Conservation (phyloP, 2,329 filamentous ascomycete genomes). For the Xylariaceae sp. region DNA sequence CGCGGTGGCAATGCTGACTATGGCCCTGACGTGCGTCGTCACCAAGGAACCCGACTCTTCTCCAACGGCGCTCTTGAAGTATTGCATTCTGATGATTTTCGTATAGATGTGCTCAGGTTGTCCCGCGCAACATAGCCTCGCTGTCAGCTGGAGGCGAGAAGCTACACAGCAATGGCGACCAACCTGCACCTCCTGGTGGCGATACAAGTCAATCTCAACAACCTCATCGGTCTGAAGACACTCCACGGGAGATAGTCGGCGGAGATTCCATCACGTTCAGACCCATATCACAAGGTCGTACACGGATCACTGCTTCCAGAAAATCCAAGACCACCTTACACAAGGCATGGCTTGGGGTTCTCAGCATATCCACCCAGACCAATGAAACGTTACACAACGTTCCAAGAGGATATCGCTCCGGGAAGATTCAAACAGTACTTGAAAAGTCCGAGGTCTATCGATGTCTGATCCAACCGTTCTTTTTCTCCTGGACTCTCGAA, state of each 20-base stretch:
- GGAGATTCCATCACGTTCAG: too few species aligned
- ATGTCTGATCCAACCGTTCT: background rate
- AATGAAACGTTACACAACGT: background rate
- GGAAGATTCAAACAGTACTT: background rate
- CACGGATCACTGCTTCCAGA: background rate
- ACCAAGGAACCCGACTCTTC: background rate
- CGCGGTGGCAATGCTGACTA: background rate
- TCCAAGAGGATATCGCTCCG: background rate
- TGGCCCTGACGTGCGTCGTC: background rate
- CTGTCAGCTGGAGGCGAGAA: too few species aligned
- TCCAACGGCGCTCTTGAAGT: background rate
- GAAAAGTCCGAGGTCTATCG: background rate
- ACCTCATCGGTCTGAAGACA: too few species aligned
- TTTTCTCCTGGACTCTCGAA: background rate
- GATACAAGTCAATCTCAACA: too few species aligned
- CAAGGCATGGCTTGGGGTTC: background rate
- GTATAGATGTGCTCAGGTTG: too few species aligned
- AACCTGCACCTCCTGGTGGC: background rate
- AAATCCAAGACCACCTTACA: background rate
- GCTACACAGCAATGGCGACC: background rate
- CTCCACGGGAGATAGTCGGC: too few species aligned
- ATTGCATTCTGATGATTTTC: background rate
- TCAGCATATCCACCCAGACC: background rate
- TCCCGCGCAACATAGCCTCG: too few species aligned
- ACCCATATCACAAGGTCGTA: too few species aligned